Conservation (phyloP, 257 asterid species). For the Craterostigma plantagineum region DNA sequence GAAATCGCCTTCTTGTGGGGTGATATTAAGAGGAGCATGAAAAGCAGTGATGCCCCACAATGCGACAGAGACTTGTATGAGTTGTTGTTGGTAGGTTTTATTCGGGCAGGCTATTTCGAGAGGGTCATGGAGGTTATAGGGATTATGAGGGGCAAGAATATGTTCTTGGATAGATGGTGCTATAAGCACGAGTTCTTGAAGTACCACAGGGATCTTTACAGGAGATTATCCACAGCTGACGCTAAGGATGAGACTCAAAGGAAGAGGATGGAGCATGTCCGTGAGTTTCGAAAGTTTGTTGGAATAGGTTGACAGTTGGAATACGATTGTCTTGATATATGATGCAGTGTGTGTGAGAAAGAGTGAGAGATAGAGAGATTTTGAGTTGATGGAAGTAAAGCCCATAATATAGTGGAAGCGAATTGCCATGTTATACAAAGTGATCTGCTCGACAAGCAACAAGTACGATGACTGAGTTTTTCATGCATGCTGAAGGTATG, state of each 20-base stretch:
- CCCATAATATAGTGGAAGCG: too few relatives aligned
- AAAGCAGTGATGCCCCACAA: conserved; percentile 13
- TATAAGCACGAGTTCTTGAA: conserved; percentile 46
- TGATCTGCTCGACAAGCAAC: too few relatives aligned
- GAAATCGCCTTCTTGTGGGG: conserved; percentile 78
- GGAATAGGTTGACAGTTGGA: conserved; percentile 18
- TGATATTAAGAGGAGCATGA: conserved; percentile 51
- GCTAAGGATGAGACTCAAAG: conserved; percentile 54
- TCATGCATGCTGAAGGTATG: conserved; percentile 16
- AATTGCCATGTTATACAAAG: too few relatives aligned
- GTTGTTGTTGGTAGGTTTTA: conserved; percentile 39
- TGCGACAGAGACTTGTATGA: conserved; percentile 49
- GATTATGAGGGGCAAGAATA: conserved; percentile 35
- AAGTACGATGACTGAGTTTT: conserved; percentile 4
- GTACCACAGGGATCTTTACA: conserved; percentile 63
- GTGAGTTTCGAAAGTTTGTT: conserved; percentile 51
- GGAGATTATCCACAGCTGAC: conserved; percentile 24
- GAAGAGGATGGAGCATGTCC: conserved; percentile 58
- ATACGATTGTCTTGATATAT: too few relatives aligned
- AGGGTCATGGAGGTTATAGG: conserved; percentile 67
- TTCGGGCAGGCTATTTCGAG: conserved; percentile 80
- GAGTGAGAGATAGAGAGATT: too few relatives aligned
- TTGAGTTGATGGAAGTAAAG: too few relatives aligned
- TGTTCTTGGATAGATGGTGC: conserved; percentile 68
- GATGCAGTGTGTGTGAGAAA: too few relatives aligned